These are phyloP conservation scores for Monascus ruber DNA, from an alignment of 2,329 filamentous ascomycete genomes.

Conservation along the genomic window DNA sequence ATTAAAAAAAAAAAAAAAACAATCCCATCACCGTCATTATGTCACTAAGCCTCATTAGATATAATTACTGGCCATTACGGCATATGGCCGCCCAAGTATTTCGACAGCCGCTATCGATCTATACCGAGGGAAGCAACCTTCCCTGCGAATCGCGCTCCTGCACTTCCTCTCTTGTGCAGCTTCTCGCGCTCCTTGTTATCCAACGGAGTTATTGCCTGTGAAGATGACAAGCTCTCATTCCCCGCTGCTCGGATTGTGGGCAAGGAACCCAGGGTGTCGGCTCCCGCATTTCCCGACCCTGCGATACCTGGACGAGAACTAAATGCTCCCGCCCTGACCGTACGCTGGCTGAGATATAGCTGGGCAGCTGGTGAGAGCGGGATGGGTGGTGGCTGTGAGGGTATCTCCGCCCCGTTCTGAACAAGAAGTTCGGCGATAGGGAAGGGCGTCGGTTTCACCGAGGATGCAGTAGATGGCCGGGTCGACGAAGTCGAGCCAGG, in stretches of 20 bases:
- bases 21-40: constrained; percentile 4
- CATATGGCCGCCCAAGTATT: no score
- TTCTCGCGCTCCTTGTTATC: constrained; percentile 51
- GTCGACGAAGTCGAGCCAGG: constrained; percentile 42
- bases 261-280: constrained; percentile 52
- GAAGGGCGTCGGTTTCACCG: constrained; percentile 52
- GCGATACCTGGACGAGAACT: constrained; percentile 32
- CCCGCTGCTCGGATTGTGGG: constrained; percentile 38
- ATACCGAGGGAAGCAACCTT: constrained; percentile 35
- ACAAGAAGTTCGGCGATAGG: constrained; percentile 81
- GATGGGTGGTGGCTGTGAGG: constrained; percentile 62
- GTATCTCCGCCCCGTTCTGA: constrained; percentile 89
- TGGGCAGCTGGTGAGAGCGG: constrained; percentile 71
- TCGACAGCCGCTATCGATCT: constrained; percentile 19
- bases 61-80: constrained; percentile 7
- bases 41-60: constrained; percentile 7
- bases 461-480: constrained; percentile 21
- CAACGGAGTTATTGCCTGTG: constrained; percentile 18
- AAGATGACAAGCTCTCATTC: constrained; percentile 15
- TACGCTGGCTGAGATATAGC: constrained; percentile 72
- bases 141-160: constrained; percentile 55
- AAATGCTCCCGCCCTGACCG: constrained; percentile 21
- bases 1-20: constrained; percentile 1
- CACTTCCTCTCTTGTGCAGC: constrained; percentile 68
- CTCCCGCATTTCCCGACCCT: constrained; percentile 23